Base-by-base conservation (phyloP, 192 early-diverging fungal genomes). In the Umbelopsis sp. region DNA sequence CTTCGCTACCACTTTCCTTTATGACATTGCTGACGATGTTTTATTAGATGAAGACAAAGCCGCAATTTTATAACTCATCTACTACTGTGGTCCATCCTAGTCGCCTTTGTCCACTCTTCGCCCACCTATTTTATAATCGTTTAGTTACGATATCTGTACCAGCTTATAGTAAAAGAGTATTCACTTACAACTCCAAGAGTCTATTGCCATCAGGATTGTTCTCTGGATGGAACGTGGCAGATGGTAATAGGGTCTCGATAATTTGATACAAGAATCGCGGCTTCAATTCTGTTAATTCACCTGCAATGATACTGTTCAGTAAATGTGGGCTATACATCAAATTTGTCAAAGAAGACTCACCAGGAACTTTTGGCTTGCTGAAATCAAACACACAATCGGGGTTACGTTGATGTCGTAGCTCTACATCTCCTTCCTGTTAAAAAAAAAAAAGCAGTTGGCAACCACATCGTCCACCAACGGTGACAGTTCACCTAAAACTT, bases 301-400 rank as follows among this genome's bases (percentile, higher is more conserved):
- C 87, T 82, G 11, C 14, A 74, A 50, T 45, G 10, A 54, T 43
- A 1, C n/a, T n/a, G n/a, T n/a, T 24, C 22, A 20, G 49, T 65
- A 7, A 54, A 50, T 34, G 14, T n/a, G 38, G 45, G 20, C 25
- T 34, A 36, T 69, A 43, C 52, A 68, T 1, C n/a, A 65, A 14
- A 14, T 41, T 49, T n/a, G n/a, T 49, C 45, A 34, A 49, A 12
- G 26, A 47, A 24, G 44, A 38, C 22, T 77, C 68, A 70, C 75
- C 76, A 41, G 70, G 36, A n/a, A 71, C 49, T 6, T 32, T 78
- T 10, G 95, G 95, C 74, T 94, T 96, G 68, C 94, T 80, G 86
- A 93, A 98, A 68, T 98, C 96, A 86, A 98, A 98, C 51, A 96
- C 87, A 72, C 92, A 96, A 77, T 98, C 96, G 12, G 96, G 89